These are phyloP conservation scores for Ascomycota sp. DNA, from an alignment of 2,329 filamentous ascomycete species.

Conservation along the genomic window DNA sequence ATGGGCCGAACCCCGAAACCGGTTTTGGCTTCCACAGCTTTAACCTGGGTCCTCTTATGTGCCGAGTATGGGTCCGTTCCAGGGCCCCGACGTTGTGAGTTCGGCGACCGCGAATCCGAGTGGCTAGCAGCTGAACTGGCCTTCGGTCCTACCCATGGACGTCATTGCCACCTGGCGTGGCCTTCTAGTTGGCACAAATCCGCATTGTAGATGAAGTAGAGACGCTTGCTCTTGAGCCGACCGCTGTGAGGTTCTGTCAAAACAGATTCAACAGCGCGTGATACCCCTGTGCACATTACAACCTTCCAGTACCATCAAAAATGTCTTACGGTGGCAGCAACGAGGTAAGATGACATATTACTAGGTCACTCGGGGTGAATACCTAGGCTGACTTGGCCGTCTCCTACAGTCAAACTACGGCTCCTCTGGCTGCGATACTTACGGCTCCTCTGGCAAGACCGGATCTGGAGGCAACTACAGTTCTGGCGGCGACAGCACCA, in stretches of 20 bases:
- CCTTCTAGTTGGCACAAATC: no score
- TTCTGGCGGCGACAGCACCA: constrained; percentile 9
- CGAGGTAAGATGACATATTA: constrained; percentile 10
- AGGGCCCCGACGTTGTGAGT: no score
- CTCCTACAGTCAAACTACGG: constrained; percentile 2
- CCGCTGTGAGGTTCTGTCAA: no score
- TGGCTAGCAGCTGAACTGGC: constrained; percentile 3
- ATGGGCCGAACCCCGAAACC: background rate
- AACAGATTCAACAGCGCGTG: no score
- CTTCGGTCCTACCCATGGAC: constrained; percentile 1
- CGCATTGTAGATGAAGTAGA: no score
- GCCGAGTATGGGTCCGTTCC: background rate
- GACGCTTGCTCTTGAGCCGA: no score
- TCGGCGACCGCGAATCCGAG: no score
- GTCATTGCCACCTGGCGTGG: no score
- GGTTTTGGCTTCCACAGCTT: background rate
- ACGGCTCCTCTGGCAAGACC: constrained; percentile 1
- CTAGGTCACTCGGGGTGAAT: constrained; percentile 1
- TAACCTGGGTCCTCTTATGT: background rate
- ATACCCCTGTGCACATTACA: no score
- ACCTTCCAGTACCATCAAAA: no score
- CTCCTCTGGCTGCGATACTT: background rate
- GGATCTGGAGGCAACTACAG: constrained; percentile 1
- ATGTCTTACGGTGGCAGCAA: constrained; percentile 28
- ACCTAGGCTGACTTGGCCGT: constrained; percentile 6